These are phyloP conservation scores for Lactifluus rugatus DNA, from an alignment of 768 basidiomycete species.

Conservation along the genomic window DNA sequence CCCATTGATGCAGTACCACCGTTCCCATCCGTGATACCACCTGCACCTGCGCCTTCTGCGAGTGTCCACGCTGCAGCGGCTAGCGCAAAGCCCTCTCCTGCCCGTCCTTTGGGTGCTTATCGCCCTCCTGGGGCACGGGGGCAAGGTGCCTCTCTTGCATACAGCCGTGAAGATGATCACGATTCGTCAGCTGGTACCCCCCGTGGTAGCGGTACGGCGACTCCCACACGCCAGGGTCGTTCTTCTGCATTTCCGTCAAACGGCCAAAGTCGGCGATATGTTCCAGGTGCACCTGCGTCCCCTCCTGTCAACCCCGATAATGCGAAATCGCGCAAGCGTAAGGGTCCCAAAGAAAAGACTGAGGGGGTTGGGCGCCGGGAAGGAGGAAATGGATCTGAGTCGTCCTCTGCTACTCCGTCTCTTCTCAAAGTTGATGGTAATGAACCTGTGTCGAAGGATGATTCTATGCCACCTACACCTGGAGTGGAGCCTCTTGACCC, in stretches of 20 bases:
- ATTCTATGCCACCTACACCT: constrained; percentile 43
- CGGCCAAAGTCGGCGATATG: constrained; percentile 40
- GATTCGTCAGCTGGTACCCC: constrained; percentile 36
- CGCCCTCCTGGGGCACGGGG: constrained; percentile 91
- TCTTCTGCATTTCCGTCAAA: constrained; percentile 33
- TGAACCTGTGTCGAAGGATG: constrained; percentile 13
- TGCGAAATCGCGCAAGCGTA: constrained; percentile 51
- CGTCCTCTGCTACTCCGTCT: constrained; percentile 27
- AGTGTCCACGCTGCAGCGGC: constrained; percentile 44
- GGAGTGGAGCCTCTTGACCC: constrained; percentile 61
- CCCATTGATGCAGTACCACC: constrained; percentile 53
- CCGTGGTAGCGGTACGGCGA: constrained; percentile 40
- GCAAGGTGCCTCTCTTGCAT: constrained; percentile 76
- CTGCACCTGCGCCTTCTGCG: constrained; percentile 54
- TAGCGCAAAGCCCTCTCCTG: constrained; percentile 42
- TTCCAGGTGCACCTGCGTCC: constrained; percentile 59
- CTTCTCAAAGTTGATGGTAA: constrained; percentile 26
- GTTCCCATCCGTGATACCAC: constrained; percentile 58
- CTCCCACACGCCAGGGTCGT: constrained; percentile 53
- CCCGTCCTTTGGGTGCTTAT: constrained; percentile 80
- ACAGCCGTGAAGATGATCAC: constrained; percentile 88
- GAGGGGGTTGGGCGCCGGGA: constrained; percentile 27
- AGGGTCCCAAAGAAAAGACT: constrained; percentile 35
- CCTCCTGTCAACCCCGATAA: constrained; percentile 36
- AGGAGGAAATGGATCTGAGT: constrained; percentile 21